phyloP scores from a whole-genome alignment of 2,329 filamentous ascomycete genomes.

The Penicillium sp. region DNA sequence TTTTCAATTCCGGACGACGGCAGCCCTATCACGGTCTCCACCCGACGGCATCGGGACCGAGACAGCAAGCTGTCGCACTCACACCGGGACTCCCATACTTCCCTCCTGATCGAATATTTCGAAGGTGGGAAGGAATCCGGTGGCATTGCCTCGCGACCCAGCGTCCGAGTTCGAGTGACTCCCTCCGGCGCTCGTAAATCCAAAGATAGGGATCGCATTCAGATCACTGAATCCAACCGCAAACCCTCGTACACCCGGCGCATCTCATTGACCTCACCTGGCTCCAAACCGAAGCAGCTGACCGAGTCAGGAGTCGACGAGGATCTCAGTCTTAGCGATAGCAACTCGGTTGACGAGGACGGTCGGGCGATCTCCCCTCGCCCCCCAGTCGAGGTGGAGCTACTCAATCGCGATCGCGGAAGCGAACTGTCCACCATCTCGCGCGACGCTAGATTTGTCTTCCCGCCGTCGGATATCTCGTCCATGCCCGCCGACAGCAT shows the following conservation, averaged over 20 bases:
- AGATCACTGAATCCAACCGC: slow-evolving; percentile 76
- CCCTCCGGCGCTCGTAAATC: slow-evolving; percentile 60
- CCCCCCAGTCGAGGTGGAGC: slow-evolving; percentile 81
- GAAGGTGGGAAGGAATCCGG: slow-evolving; percentile 63
- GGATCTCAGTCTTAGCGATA: slow-evolving; percentile 59
- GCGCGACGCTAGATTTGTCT: slow-evolving; percentile 58
- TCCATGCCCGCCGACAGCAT: slow-evolving; percentile 69
- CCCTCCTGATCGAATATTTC: slow-evolving; percentile 90
- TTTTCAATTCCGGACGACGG: slow-evolving; percentile 49
- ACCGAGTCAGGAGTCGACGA: slow-evolving; percentile 49
- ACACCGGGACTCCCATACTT: slow-evolving; percentile 68
- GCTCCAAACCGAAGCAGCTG: slow-evolving; percentile 33
- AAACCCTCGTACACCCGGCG: slow-evolving; percentile 64
- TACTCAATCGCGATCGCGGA: slow-evolving; percentile 60
- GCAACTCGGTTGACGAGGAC: slow-evolving; percentile 71
- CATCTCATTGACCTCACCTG: slow-evolving; percentile 53
- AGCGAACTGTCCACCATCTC: slow-evolving; percentile 60
- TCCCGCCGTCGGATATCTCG: slow-evolving; percentile 77
- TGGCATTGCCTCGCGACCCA: slow-evolving; percentile 63
- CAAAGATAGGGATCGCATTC: slow-evolving; percentile 65
- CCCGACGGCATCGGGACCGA: slow-evolving; percentile 52
- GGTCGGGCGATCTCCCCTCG: slow-evolving; percentile 64
- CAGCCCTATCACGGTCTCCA: slow-evolving; percentile 86
- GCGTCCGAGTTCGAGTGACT: slow-evolving; percentile 73
- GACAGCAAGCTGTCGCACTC: slow-evolving; percentile 52